phyloP scores from a whole-genome alignment of 148 eudicot species.

The Amaranthus cruentus region DNA sequence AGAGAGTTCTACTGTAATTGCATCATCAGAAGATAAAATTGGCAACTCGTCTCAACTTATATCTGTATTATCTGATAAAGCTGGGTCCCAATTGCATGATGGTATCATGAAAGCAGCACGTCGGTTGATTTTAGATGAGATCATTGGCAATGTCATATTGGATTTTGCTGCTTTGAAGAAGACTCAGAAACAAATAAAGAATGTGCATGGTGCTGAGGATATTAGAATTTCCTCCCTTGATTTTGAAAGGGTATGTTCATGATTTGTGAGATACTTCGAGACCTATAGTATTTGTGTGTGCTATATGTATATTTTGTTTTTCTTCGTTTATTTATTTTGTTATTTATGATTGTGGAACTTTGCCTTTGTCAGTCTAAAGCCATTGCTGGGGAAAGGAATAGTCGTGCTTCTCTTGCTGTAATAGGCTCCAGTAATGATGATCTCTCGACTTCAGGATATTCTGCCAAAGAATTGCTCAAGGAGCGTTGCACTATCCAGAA shows the following conservation, averaged over 20 bases:
- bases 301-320: conserved; percentile 8
- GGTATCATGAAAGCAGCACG: conserved; percentile 81
- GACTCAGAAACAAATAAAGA: conserved; percentile 39
- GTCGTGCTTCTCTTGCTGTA: conserved; percentile 27
- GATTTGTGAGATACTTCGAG: neutral
- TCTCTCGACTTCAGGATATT: conserved; percentile 17
- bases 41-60: conserved; percentile 25
- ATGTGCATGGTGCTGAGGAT: conserved; percentile 33
- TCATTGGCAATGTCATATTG: conserved; percentile 57
- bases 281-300: neutral
- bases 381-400: conserved; percentile 21
- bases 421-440: conserved; percentile 21
- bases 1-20: conserved; percentile 24
- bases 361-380: conserved; percentile 34
- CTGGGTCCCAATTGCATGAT: conserved; percentile 71
- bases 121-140: conserved; percentile 68
- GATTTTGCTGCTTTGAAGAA: conserved; percentile 56
- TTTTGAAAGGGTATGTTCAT: conserved; percentile 36
- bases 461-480: conserved; percentile 14
- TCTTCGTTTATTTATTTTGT: neutral
- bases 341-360: conserved; percentile 16
- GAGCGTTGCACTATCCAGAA: conserved; percentile 12
- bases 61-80: conserved; percentile 56
- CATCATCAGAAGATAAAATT: conserved; percentile 21
- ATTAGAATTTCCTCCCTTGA: conserved; percentile 25